Base-by-base conservation (phyloP, 768 basidiomycete genomes). In the Tylopilus plumbeoviolaceoides region DNA sequence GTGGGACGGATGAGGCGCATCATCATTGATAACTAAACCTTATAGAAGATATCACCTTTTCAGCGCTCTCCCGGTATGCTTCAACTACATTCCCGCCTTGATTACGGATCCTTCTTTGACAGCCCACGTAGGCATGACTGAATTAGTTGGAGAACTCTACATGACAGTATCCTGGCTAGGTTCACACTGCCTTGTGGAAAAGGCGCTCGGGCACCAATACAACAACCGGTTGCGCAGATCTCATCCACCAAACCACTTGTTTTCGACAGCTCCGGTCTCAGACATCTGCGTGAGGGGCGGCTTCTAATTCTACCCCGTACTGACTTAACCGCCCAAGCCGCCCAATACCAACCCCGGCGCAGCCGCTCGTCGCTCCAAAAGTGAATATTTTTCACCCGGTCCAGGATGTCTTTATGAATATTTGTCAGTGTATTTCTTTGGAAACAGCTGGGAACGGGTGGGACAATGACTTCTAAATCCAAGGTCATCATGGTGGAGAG, bases 21-120 rank as follows among this genome's bases (percentile, higher is more conserved):
- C 33, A 17, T 45, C 43, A 50, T 38, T 57, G 46, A 48, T 53
- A 47, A 56, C 20, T 51, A 56, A 67, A 57, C 63, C 50, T 55
- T 60, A 18, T 41, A 39, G 33, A 54, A 35, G 39, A 51, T 55
- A 30, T 40, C 50, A 49, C 42, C 45, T 45, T 55, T 31, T 25
- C 33, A 41, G 38, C 45, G 18, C 48, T 50, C 55, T 47, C 46
- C 46, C 45, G 36, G 33, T 38, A 43, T 48, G 21, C 15, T 35
- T 18, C 51, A 40, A 44, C 56, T 47, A 44, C 35, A 51, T 54
- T 58, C 33, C 50, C 47, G 48, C 49, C 50, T 46, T 56, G 42
- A 50, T 50, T 44, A 44, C 45, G 45, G 33, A 45, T 35, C 45
- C 30, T 20, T 33, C 18, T 50, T 49, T 58, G 28, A 63, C 42